Percentiles rank a stretch among this genome's conserved stretches.
phyloP scores from a whole-genome alignment of 805 yeast species.

The Starmerella khaoyaiensis region DNA sequence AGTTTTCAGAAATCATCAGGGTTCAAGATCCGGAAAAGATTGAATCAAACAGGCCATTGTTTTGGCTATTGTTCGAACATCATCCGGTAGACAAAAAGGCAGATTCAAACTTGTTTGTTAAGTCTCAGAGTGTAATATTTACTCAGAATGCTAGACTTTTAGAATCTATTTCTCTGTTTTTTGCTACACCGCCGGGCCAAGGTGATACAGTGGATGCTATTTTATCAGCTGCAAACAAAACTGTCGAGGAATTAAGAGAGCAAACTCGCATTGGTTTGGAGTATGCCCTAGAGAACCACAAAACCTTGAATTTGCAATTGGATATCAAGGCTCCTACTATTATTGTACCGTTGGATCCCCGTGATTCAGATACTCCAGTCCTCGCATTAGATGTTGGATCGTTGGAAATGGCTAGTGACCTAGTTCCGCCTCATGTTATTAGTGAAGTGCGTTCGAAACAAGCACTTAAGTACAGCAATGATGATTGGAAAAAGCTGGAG shows the following conservation, averaged over 20 bases:
- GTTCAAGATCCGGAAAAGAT: conserved; percentile 7
- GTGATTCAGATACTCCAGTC: conserved; percentile 66
- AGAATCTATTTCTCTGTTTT: conserved; percentile 61
- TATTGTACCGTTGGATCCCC: conserved; percentile 70
- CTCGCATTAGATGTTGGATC: conserved; percentile 94
- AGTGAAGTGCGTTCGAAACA: conserved; percentile 52
- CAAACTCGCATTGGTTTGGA: conserved; percentile 88
- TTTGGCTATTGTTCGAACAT: conserved; percentile 67
- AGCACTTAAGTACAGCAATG: conserved; percentile 39
- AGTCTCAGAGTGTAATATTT: conserved; percentile 74
- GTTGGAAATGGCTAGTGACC: conserved; percentile 66
- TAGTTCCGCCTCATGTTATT: conserved; percentile 42
- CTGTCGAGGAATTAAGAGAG: conserved; percentile 77
- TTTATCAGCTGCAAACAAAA: conserved; percentile 87
- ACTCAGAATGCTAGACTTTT: conserved; percentile 78
- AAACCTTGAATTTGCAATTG: conserved; percentile 69
- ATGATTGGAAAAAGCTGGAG: conserved; percentile 65
- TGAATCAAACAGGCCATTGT: conserved; percentile 35
- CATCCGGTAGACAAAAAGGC: conserved; percentile 79
- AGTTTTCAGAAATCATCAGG: conserved; percentile 40
- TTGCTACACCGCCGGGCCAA: conserved; percentile 76
- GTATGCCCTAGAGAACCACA: conserved; percentile 88
- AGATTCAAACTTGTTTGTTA: conserved; percentile 61
- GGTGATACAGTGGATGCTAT: conserved; percentile 80
- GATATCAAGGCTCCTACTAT: conserved; percentile 91